Percentiles rank a stretch among this genome's conserved stretches.
Conservation (phyloP, 768 basidiomycete species). For the Mycena sanguinolenta region DNA sequence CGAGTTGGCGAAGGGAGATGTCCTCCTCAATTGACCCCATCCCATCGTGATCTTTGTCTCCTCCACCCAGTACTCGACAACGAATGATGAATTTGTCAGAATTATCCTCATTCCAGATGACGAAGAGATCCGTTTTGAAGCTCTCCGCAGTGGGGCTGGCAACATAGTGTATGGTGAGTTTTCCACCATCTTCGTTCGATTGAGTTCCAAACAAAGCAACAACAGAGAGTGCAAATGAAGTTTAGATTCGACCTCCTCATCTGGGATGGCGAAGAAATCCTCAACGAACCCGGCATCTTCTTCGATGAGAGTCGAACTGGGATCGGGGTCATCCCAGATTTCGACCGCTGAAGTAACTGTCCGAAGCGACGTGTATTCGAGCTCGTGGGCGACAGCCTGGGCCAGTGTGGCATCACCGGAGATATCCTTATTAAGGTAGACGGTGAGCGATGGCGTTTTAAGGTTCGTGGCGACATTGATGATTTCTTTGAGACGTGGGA, state of each 20-base stretch:
- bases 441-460: slow-evolving; percentile 94
- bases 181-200: slow-evolving; percentile 98
- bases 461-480: slow-evolving; percentile 99
- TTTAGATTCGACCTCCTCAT: slow-evolving; percentile 95
- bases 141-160: slow-evolving; percentile 95
- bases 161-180: slow-evolving; percentile 94
- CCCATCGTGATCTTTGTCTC: slow-evolving; percentile 90
- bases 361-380: slow-evolving; percentile 93
- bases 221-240: slow-evolving; percentile 94
- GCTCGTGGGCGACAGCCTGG: slow-evolving; percentile 92
- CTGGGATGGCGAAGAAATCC: slow-evolving; percentile 99
- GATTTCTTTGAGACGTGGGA: slow-evolving; percentile 98
- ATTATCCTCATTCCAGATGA: slow-evolving; percentile 99
- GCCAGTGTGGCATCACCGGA: slow-evolving; percentile 72
- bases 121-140: slow-evolving; percentile 96
- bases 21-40: slow-evolving; percentile 88
- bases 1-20: slow-evolving; percentile 94
- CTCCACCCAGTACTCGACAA: slow-evolving; percentile 89
- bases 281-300: slow-evolving; percentile 97
- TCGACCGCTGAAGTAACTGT: slow-evolving; percentile 96
- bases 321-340: slow-evolving; percentile 98
- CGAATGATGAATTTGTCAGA: slow-evolving; percentile 95
- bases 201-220: slow-evolving; percentile 96
- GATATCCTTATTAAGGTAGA: slow-evolving; percentile 85
- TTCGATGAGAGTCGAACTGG: slow-evolving; percentile 94